Base-by-base conservation (phyloP, 1,284 basidiomycete genomes). In the Puccinia novopanici region DNA sequence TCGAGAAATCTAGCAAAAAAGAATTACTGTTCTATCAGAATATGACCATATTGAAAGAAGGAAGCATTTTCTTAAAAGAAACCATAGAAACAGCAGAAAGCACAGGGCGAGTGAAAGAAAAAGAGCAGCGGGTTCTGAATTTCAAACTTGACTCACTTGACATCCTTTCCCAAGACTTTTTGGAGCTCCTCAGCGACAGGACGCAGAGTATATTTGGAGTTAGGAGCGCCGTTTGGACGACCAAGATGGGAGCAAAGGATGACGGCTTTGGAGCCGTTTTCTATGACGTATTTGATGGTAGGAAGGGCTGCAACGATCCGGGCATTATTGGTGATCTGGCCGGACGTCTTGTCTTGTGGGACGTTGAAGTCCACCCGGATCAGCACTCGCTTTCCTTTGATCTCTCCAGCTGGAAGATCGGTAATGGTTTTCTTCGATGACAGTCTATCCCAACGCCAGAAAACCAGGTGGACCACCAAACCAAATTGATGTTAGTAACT, bases 321-420 rank as follows among this genome's bases (percentile, higher is more conserved):
- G 93, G 94, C 94, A 83, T 94, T 92, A 89, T 98, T 99, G 78
- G 96, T 97, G 89, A 99, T 96, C 86, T 91, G 91, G 80, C 91
- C 91, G 83, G 91, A 91, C 85, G 91, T 89, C 88, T 88, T 88
- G 84, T 88, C 88, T 83, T 93, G 91, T 83, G 96, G 96, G 83
- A 99, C 96, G 88, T 99, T 99, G 89, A 99, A 99, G 90, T 99
- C 97, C 84, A 98, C 86, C 83, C 94, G 92, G 86, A 97, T 94
- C 84, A 98, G 91, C 85, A 98, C 95, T 83, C 93, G 92, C 87
- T 93, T 95, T 86, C 89, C 92, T 85, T 91, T 91, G 88, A 98
- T 91, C 84, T 92, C 90, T 86, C 95, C 89, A 88, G 98, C 96
- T 83, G 91, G 93, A 88, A 99, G 94, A 83, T 75, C 73, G 27